A percentile compares a stretch with the other conserved stretches of the same genome.
These are phyloP conservation scores for Aspergillus glaucus DNA, from an alignment of 2,329 filamentous ascomycete genomes.

Conservation along the genomic window DNA sequence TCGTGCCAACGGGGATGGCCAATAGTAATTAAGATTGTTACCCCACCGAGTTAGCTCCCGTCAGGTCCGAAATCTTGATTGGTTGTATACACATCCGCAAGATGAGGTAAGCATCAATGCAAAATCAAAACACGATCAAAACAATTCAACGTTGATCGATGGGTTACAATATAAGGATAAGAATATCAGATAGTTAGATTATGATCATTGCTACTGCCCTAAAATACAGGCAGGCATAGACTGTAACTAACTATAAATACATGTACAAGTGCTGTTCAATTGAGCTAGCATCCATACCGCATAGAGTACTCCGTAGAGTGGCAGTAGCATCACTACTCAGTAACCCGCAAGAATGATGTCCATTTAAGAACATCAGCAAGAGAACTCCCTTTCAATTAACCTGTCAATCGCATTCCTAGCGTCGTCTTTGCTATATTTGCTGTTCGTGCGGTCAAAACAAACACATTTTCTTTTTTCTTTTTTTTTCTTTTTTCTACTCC, in stretches of 20 bases:
- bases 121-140: neutral
- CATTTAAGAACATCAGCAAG: no score
- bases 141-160: neutral
- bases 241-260: no score
- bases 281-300: no score
- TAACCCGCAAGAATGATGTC: no score
- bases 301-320: no score
- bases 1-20: conserved; percentile 13
- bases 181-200: no score
- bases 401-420: neutral
- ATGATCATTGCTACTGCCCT: no score
- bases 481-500: neutral
- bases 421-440: neutral
- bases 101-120: neutral
- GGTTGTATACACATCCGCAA: conserved; percentile 1
- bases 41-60: conserved; percentile 1
- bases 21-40: conserved; percentile 1
- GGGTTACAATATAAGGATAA: neutral
- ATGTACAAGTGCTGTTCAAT: no score
- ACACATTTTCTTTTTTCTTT: neutral
- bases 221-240: no score
- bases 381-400: neutral
- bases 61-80: conserved; percentile 11
- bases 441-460: neutral
- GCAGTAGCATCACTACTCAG: no score